Evolutionary conservation across 2,329 filamentous ascomycete genomes (phyloP).

Genomic region (Falciphora oryzae): DNA sequence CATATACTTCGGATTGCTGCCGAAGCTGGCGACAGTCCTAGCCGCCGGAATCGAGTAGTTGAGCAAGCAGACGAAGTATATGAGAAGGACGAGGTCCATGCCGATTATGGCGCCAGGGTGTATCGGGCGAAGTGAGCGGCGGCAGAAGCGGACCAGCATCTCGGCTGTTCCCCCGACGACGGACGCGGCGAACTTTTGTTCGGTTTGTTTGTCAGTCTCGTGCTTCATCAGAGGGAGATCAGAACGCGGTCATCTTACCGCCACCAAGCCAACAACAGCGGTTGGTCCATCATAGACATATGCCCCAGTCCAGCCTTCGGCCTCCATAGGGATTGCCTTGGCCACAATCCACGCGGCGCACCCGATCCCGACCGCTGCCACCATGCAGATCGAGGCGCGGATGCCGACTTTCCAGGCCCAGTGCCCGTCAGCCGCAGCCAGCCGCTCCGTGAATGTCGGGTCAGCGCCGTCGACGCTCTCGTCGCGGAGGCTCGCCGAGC

Average conservation of each 20-base stretch:
- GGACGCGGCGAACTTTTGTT: slow-evolving; percentile 8
- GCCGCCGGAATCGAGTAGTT: slow-evolving; percentile 2
- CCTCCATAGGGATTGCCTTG: not conserved
- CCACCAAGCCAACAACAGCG: not conserved
- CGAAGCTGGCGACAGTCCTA: not conserved
- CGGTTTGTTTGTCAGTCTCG: not conserved
- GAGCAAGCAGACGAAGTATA: slow-evolving; percentile 10
- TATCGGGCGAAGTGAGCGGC: slow-evolving; percentile 8
- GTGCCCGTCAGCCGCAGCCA: slow-evolving; percentile 2
- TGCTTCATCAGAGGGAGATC: too few relatives aligned
- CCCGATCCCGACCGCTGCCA: not conserved
- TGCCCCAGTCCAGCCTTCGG: not conserved
- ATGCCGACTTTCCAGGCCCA: slow-evolving; percentile 7
- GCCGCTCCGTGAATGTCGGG: not conserved
- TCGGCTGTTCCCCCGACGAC: slow-evolving; percentile 11
- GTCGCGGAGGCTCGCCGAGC: too few relatives aligned
- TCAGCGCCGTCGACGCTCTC: too few relatives aligned
- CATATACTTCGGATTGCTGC: not conserved
- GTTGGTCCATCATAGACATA: not conserved
- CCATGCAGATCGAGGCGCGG: not conserved
- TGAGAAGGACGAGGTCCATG: slow-evolving; percentile 16
- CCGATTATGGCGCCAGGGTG: slow-evolving; percentile 16
- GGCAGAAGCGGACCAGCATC: slow-evolving; percentile 9
- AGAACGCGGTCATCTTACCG: not conserved
- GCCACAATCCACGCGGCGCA: not conserved